These are phyloP conservation scores for Fusarium xylarioides DNA, from an alignment of 2,329 filamentous ascomycete genomes.

Conservation along the genomic window DNA sequence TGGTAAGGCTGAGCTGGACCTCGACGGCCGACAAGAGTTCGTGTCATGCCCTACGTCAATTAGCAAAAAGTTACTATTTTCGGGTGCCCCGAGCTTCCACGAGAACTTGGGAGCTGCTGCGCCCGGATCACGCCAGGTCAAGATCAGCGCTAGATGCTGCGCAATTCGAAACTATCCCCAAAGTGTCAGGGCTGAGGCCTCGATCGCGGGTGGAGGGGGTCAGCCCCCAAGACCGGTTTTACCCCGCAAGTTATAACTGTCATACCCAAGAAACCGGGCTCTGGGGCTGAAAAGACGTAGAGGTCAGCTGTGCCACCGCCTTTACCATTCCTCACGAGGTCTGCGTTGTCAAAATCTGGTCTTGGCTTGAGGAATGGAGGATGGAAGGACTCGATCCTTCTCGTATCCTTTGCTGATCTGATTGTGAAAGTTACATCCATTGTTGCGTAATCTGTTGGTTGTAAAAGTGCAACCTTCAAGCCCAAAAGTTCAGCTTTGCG, in stretches of 20 bases:
- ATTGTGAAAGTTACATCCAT: background rate
- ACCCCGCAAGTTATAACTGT: slow-evolving; percentile 2
- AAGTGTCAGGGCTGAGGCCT: slow-evolving; percentile 13
- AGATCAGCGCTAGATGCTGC: slow-evolving; percentile 14
- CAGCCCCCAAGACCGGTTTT: background rate
- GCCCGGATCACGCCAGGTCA: background rate
- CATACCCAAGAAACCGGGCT: background rate
- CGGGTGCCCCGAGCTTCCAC: slow-evolving; percentile 1
- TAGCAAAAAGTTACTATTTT: slow-evolving; percentile 17
- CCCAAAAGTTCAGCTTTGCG: background rate
- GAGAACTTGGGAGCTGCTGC: slow-evolving; percentile 8
- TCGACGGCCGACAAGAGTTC: background rate
- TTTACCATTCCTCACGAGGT: background rate
- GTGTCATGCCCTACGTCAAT: background rate
- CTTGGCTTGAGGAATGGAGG: background rate
- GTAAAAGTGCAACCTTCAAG: background rate
- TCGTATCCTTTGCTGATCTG: slow-evolving; percentile 10
- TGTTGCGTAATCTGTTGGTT: background rate
- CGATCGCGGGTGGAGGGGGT: background rate
- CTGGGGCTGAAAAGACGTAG: slow-evolving; percentile 7
- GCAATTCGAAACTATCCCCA: background rate
- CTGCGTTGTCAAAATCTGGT: background rate
- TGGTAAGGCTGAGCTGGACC: slow-evolving; percentile 16
- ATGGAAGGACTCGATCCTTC: slow-evolving; percentile 1
- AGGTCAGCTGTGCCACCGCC: slow-evolving; percentile 29